These are phyloP conservation scores for Populus deltoides DNA, from an alignment of 345 rosid genomes.

Conservation along the genomic window DNA sequence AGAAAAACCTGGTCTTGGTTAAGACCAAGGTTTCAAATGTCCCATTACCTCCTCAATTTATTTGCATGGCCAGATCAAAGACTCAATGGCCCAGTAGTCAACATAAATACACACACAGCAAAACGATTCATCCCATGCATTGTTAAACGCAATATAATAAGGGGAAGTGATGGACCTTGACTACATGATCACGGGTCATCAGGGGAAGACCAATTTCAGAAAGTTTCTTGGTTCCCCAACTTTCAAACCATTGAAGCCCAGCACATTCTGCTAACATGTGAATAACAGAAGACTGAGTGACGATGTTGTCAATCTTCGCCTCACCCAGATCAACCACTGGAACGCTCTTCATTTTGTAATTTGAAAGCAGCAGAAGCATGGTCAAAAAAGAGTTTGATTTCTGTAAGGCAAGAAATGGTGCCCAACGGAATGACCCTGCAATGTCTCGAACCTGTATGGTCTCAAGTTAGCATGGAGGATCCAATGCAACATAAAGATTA, in stretches of 20 bases:
- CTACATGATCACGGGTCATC: slow-evolving; percentile 45
- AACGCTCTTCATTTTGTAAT: slow-evolving; percentile 97
- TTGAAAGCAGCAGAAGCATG: slow-evolving; percentile 88
- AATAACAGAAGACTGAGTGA: slow-evolving; percentile 93
- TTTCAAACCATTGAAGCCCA: slow-evolving; percentile 93
- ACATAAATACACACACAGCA: background rate
- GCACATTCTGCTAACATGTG: slow-evolving; percentile 96
- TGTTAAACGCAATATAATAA: background rate
- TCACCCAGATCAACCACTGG: slow-evolving; percentile 81
- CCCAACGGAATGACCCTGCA: slow-evolving; percentile 97
- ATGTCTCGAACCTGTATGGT: slow-evolving; percentile 82
- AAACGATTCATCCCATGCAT: background rate
- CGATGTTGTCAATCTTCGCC: slow-evolving; percentile 71
- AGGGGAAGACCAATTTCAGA: slow-evolving; percentile 86
- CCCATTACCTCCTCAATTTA: background rate
- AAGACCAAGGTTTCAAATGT: background rate
- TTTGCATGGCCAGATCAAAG: background rate
- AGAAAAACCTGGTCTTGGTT: background rate
- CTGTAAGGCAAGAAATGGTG: slow-evolving; percentile 97
- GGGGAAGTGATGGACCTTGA: slow-evolving; percentile 52
- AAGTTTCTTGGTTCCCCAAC: slow-evolving; percentile 87
- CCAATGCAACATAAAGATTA: background rate
- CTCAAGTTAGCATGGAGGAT: slow-evolving; percentile 6
- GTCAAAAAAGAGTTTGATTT: slow-evolving; percentile 86
- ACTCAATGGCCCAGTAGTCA: background rate